Evolutionary conservation across 202 grass and related monocot species (phyloP).

Genomic region (Panicum hallii): DNA sequence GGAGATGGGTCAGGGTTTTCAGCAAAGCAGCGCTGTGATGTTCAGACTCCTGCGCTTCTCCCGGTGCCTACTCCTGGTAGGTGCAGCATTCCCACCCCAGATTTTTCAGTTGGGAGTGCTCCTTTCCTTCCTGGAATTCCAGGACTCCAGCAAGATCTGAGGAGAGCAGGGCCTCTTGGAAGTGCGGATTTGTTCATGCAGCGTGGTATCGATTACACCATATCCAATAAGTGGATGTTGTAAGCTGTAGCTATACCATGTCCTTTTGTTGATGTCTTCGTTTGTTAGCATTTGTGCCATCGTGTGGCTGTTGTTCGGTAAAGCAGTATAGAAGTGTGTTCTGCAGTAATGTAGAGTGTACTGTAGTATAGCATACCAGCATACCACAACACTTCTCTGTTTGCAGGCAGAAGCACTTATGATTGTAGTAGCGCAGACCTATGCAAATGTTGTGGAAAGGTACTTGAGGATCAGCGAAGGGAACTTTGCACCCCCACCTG

Average conservation of each 20-base stretch:
- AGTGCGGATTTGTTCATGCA: constrained; percentile 59
- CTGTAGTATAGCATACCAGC: neutral
- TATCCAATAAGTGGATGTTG: constrained; percentile 52
- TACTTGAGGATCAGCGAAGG: neutral
- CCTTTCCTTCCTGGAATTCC: constrained; percentile 39
- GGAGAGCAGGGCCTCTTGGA: constrained; percentile 17
- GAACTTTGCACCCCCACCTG: neutral
- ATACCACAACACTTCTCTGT: neutral
- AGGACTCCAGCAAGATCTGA: constrained; percentile 38
- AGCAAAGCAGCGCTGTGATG: constrained; percentile 35
- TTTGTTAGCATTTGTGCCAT: neutral
- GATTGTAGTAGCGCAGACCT: neutral
- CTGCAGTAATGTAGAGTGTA: neutral
- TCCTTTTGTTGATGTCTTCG: neutral
- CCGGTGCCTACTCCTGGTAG: constrained; percentile 48
- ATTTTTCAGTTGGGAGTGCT: neutral
- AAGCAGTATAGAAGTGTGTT: neutral
- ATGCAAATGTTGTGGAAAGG: constrained; percentile 1
- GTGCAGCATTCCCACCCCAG: constrained; percentile 38
- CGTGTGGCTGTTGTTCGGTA: constrained; percentile 18
- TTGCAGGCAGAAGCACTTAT: neutral
- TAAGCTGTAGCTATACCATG: constrained; percentile 36
- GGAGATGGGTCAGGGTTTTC: constrained; percentile 34
- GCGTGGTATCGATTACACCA: constrained; percentile 52
- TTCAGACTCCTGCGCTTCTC: constrained; percentile 13